Evolutionary conservation across 345 rosid genomes (phyloP), one percentile per base, ranked within the genome.

Genomic region (Camelina sativa): DNA sequence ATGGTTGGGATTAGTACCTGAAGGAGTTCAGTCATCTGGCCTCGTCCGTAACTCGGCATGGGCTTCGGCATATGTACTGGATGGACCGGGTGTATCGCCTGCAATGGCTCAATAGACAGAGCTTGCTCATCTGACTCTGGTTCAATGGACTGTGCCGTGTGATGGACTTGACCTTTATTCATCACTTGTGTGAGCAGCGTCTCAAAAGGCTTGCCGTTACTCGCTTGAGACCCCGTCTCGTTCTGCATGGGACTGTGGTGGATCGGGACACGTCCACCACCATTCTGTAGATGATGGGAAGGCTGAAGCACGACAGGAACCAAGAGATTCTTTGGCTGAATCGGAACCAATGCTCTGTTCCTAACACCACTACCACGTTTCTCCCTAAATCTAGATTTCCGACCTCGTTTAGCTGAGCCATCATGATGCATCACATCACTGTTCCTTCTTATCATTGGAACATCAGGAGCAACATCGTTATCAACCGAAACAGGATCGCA

Each of bases 21-120:
- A 80, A 95, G 81, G 28, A 92, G 90, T 77, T 92, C 89, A 7
- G 96, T 90, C 97, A 92, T 87, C 75, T 86, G 90, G 38, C 92
- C 97, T 66, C 83, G 73, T 79, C 87, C 86, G 34, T 80, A 85
- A 66, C 82, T 84, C 48, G 85, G 87, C 69, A 82, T 20, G n/a
- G 89, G 87, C 68, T 75, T 85, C 7, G 87, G 69, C 52, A 77
- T 52, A 74, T 81, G 76, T 28, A 66, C 82, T 54, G 90, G 74
- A 37, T 80, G 85, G 63, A 41, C 69, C 3, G 93, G 89, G 64
- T 82, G 89, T 46, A 89, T 72, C 0, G 85, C 72, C 80, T 83
- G 88, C 72, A 86, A 72, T 15, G 97, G 92, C 80, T 89, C 96
- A 23, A 87, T 78, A 28, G 85, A 84, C 68, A 91, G 85, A 44